These are phyloP conservation scores for Cyclotella cryptica DNA, from an alignment of 108 stramenopile genomes.

Conservation along the genomic window DNA sequence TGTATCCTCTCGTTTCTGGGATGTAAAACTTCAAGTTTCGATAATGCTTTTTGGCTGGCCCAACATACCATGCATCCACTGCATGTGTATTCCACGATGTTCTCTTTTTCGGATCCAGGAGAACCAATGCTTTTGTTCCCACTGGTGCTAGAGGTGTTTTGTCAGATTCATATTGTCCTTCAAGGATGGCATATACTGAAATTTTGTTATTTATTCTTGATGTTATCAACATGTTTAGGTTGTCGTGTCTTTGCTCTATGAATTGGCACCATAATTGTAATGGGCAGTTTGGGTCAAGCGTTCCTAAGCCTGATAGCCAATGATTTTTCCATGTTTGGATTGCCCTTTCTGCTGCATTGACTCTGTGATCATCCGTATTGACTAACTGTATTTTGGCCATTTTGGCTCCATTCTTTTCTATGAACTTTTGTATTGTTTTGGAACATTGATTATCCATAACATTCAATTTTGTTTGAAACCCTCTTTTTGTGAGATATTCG, in stretches of 20 bases:
- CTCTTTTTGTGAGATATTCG: too few relatives aligned
- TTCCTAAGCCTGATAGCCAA: too few relatives aligned
- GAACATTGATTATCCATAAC: too few relatives aligned
- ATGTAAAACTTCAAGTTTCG: constrained; percentile 18
- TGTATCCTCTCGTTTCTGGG: not conserved
- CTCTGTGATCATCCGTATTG: too few relatives aligned
- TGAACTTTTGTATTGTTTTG: too few relatives aligned
- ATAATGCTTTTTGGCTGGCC: constrained; percentile 40
- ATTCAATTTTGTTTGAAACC: too few relatives aligned
- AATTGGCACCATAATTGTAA: constrained; percentile 42
- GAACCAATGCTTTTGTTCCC: constrained; percentile 3
- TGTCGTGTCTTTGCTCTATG: constrained; percentile 25
- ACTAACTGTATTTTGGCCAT: too few relatives aligned
- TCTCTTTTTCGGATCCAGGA: constrained; percentile 5
- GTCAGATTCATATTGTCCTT: constrained; percentile 25
- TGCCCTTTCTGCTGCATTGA: too few relatives aligned
- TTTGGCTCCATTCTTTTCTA: too few relatives aligned
- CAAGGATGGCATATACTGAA: constrained; percentile 43
- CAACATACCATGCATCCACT: constrained; percentile 44
- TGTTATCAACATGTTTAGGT: constrained; percentile 47
- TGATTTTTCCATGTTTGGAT: not conserved
- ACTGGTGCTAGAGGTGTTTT: constrained; percentile 3
- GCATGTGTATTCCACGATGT: constrained; percentile 29
- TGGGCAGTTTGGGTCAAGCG: constrained; percentile 33
- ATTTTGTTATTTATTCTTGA: constrained; percentile 50